A percentile compares a stretch with the other conserved stretches of the same genome.
Evolutionary conservation across 139 green algal species (phyloP).

Genomic region (Closterium sp.): DNA sequence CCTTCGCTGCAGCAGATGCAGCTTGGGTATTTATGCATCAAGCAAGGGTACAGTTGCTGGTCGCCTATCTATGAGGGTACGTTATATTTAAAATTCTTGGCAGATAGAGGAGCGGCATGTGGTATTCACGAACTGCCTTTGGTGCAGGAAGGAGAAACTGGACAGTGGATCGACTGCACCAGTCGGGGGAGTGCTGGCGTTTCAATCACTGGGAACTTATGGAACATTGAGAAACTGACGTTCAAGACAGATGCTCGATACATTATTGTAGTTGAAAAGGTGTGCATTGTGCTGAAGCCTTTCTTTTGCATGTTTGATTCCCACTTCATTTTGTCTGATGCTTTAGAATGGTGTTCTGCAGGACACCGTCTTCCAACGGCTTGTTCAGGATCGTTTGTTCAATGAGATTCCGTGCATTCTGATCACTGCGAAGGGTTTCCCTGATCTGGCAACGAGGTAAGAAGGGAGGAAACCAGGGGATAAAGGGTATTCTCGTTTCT

Average conservation of each 20-base stretch:
- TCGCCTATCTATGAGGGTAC: constrained; percentile 58
- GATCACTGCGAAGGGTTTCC: constrained; percentile 78
- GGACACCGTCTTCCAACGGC: constrained; percentile 76
- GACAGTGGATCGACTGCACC: constrained; percentile 58
- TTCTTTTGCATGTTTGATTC: background rate
- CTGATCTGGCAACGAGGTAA: constrained; percentile 73
- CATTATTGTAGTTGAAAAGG: constrained; percentile 78
- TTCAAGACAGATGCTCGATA: constrained; percentile 57
- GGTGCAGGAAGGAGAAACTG: constrained; percentile 13
- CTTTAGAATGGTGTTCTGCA: background rate
- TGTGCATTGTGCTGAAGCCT: background rate
- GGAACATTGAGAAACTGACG: constrained; percentile 47
- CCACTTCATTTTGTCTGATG: background rate
- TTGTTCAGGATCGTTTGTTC: constrained; percentile 58
- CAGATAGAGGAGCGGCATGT: background rate
- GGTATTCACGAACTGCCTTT: background rate
- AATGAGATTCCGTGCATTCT: constrained; percentile 59
- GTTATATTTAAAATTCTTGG: background rate
- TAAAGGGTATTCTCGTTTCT: background rate
- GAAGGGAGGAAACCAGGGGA: background rate
- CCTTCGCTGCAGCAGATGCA: constrained; percentile 61
- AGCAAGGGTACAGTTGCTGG: constrained; percentile 68
- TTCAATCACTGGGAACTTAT: constrained; percentile 64
- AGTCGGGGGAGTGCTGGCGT: background rate
- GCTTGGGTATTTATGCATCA: constrained; percentile 65